Percentiles rank a stretch among this genome's conserved stretches.
Evolutionary conservation across 495 filamentous ascomycete genomes (phyloP).

Genomic region (Aspergillus olivimuriae): DNA sequence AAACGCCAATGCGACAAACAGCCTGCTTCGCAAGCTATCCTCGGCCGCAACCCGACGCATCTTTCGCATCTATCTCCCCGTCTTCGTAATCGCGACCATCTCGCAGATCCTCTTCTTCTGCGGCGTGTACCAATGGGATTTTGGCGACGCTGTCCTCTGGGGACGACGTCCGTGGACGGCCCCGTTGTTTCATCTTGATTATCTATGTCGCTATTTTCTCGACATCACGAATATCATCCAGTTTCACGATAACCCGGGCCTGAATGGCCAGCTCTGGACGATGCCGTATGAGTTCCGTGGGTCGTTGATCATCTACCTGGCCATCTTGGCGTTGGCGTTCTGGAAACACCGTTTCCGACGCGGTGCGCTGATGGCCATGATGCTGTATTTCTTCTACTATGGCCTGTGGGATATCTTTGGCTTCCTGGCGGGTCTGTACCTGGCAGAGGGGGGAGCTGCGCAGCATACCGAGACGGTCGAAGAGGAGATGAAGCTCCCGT

Average conservation of each 20-base stretch:
- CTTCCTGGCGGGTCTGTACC: background rate
- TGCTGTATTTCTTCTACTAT: conserved; percentile 22
- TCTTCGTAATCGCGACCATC: conserved; percentile 38
- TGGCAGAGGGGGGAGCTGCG: background rate
- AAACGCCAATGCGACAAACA: too few relatives aligned
- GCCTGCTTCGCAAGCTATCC: conserved; percentile 23
- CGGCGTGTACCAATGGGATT: conserved; percentile 14
- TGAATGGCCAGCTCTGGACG: conserved; percentile 41
- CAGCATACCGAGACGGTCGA: conserved; percentile 2
- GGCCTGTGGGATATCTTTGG: conserved; percentile 27
- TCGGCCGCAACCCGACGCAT: conserved; percentile 49
- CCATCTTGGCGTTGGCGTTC: conserved; percentile 25
- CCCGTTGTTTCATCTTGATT: conserved; percentile 13
- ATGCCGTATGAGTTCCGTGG: conserved; percentile 42
- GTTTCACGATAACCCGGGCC: conserved; percentile 11
- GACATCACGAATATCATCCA: conserved; percentile 28
- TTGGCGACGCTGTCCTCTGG: conserved; percentile 10
- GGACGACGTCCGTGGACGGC: conserved; percentile 14
- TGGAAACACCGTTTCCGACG: conserved; percentile 4
- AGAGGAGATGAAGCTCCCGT: background rate
- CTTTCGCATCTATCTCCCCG: conserved; percentile 49
- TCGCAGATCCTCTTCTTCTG: conserved; percentile 33
- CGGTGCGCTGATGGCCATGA: background rate
- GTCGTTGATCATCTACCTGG: conserved; percentile 36
- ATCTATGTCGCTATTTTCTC: conserved; percentile 23